These are phyloP conservation scores for Haplosporangium gracile DNA, from an alignment of 192 early-diverging fungal genomes.

Conservation along the genomic window DNA sequence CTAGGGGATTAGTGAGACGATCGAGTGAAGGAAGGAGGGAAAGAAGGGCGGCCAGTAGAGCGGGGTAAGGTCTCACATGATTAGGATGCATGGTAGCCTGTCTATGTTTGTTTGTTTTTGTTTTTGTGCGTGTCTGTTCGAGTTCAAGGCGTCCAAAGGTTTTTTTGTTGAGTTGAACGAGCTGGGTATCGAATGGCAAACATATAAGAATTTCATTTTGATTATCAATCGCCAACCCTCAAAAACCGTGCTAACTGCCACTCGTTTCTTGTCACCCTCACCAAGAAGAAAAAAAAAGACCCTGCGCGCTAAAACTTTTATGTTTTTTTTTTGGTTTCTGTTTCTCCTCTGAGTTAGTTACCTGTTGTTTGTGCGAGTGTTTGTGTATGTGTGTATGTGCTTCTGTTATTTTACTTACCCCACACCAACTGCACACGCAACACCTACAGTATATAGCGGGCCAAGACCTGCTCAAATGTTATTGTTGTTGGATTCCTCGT, in stretches of 20 bases:
- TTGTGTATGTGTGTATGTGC: not conserved
- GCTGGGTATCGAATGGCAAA: not conserved
- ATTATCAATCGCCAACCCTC: constrained; percentile 22
- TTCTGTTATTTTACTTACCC: not conserved
- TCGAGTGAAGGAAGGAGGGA: not conserved
- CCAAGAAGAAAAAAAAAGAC: not conserved
- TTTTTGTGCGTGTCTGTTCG: not conserved
- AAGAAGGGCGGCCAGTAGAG: not conserved
- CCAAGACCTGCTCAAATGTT: not conserved
- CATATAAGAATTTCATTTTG: not conserved
- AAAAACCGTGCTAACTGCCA: not conserved
- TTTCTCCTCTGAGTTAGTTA: not conserved
- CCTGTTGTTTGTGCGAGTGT: not conserved
- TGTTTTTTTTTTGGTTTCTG: not conserved
- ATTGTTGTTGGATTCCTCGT: not conserved
- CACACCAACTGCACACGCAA: not conserved
- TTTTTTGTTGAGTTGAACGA: constrained; percentile 1
- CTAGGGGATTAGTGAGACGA: not conserved
- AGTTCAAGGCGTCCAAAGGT: not conserved
- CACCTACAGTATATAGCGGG: not conserved
- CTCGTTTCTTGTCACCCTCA: not conserved
- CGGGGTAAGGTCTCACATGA: not conserved
- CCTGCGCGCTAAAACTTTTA: not conserved
- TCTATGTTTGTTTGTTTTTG: not conserved
- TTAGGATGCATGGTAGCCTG: not conserved